Base-by-base conservation (phyloP, 495 filamentous ascomycete genomes). In the Penicillium herquei region DNA sequence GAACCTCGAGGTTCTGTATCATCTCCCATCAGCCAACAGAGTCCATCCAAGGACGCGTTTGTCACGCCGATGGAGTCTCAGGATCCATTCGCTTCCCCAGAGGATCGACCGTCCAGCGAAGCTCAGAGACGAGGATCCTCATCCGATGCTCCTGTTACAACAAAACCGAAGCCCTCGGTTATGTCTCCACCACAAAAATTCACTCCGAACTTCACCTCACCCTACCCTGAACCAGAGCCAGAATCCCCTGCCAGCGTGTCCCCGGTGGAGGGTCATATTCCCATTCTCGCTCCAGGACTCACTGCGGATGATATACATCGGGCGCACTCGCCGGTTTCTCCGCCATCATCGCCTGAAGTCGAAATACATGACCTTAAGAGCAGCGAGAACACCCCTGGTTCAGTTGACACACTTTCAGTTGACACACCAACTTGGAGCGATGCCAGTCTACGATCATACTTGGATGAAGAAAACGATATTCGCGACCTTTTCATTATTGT, bases 381-480 rank as follows among this genome's bases (percentile, higher is more conserved):
- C 14, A 62, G 54, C 43, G 71, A 73, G 30, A 62, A 65, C 44
- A 60, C 70, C 11, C 65, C 69, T 21, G 72, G 69, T n/a, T 77
- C 78, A n/a, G 65, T 77, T 39, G 71, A 73, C 1, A 71, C 69
- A 1, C 65, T 70, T 58, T 62, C 70, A 48, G 71, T 70, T 30
- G 67, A 70, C 18, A 67, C 70, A 40, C 74, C 76, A 21, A 75
- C 87, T 0, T 98, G 94, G 94, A 91, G 87, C 60, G 94, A 96
- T 68, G 79, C 86, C 55, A 87, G 82, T 59, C 79, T 98, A 35
- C 83, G 90, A 44, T 86, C 89, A 16, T 98, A 96, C 73, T 85
- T 98, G 60, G 93, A 98, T 57, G 91, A 94, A 62, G 88, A 88
- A 41, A 87, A 82, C n/a, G 92, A 96, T 56, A 89, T 98, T 59